These are phyloP conservation scores for Colletotrichum sojae DNA, from an alignment of 2,329 filamentous ascomycete species.

Conservation along the genomic window DNA sequence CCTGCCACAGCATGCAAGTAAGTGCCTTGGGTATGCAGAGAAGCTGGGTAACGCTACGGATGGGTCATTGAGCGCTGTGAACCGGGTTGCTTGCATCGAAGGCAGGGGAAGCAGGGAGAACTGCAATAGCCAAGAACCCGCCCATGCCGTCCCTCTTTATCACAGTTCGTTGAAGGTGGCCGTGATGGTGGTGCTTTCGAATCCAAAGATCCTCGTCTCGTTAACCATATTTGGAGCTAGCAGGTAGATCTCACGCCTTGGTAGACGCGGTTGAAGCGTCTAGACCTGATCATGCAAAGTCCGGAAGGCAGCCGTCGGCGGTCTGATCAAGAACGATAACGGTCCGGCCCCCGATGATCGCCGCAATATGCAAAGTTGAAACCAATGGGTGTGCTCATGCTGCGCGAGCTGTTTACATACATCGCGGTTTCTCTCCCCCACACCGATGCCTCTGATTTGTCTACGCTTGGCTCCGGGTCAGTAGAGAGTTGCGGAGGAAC, in stretches of 20 bases:
- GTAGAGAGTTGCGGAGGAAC: constrained; percentile 36
- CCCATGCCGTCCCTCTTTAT: neutral
- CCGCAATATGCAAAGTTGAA: constrained; percentile 33
- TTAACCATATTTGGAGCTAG: neutral
- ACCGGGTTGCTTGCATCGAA: constrained; percentile 12
- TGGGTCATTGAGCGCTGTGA: neutral
- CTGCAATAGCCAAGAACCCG: neutral
- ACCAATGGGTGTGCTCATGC: constrained; percentile 10
- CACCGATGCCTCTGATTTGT: neutral
- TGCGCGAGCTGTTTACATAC: constrained; percentile 12
- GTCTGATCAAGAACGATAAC: neutral
- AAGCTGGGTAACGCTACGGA: neutral
- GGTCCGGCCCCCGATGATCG: neutral
- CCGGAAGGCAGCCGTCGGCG: constrained; percentile 3
- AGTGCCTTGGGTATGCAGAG: neutral
- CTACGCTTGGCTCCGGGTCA: neutral
- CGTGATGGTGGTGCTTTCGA: constrained; percentile 3
- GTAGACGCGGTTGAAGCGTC: constrained; percentile 1
- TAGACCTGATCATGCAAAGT: constrained; percentile 9
- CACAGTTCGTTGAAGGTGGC: neutral
- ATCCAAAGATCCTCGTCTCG: constrained; percentile 1
- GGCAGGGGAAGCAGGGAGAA: neutral
- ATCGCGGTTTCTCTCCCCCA: constrained; percentile 25
- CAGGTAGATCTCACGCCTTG: neutral
- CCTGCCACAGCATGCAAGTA: constrained; percentile 8